phyloP scores from a whole-genome alignment of 2,329 filamentous ascomycete species.

The Neoarthrinium moseri region DNA sequence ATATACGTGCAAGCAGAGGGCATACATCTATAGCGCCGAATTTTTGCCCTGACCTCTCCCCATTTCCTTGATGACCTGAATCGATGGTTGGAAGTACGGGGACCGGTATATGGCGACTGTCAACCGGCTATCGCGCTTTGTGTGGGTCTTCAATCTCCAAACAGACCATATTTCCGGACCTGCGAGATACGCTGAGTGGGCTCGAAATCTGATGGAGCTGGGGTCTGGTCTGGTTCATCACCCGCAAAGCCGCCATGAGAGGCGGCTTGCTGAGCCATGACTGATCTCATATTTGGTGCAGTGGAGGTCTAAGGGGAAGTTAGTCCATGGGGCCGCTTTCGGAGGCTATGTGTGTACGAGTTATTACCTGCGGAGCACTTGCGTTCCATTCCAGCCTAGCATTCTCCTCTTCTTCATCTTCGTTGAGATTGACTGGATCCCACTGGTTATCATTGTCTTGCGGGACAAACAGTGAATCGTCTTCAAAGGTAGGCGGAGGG shows the following conservation, averaged over 20 bases:
- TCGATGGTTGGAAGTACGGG: no score
- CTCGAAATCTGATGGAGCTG: slow-evolving; percentile 46
- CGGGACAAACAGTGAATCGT: slow-evolving; percentile 70
- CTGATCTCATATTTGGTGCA: slow-evolving; percentile 41
- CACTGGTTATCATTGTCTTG: slow-evolving; percentile 68
- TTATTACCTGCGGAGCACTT: slow-evolving; percentile 59
- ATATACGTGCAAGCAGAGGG: slow-evolving; percentile 47
- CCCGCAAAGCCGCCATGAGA: slow-evolving; percentile 14
- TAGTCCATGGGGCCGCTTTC: no score
- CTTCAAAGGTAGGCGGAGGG: slow-evolving; percentile 56
- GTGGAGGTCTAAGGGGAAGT: slow-evolving; percentile 37
- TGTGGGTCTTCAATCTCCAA: no score
- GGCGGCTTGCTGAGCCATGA: slow-evolving; percentile 25
- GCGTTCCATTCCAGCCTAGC: slow-evolving; percentile 74
- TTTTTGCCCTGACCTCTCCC: not conserved
- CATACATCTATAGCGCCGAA: slow-evolving; percentile 24
- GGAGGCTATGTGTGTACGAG: no score
- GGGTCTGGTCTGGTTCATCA: not conserved
- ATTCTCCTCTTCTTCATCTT: slow-evolving; percentile 63
- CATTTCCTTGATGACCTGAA: no score
- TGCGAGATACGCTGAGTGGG: slow-evolving; percentile 75
- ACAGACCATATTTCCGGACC: slow-evolving; percentile 48
- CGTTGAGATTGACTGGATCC: slow-evolving; percentile 63
- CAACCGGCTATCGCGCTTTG: no score
- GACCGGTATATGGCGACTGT: no score